phyloP scores from a whole-genome alignment of 2,329 filamentous ascomycete species.

The Metarhizium brunneum region DNA sequence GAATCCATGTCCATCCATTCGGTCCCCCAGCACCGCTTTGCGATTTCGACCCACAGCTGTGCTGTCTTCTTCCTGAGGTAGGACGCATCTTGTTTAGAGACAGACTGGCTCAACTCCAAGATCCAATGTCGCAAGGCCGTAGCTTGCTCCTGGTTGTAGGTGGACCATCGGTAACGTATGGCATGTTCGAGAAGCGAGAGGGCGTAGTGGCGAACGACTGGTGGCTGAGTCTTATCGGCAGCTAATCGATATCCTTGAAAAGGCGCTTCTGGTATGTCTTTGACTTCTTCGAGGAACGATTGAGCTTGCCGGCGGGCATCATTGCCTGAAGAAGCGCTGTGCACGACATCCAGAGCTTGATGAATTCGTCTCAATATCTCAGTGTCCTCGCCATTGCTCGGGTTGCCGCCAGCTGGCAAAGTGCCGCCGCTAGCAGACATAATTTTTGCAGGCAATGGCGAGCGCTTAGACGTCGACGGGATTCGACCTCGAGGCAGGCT shows the following conservation, averaged over 20 bases:
- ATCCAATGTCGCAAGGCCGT: conserved; percentile 65
- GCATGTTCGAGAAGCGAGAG: conserved; percentile 85
- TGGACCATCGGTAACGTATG: conserved; percentile 75
- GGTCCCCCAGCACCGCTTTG: conserved; percentile 84
- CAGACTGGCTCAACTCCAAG: conserved; percentile 63
- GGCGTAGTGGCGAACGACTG: conserved; percentile 86
- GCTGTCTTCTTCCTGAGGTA: conserved; percentile 92
- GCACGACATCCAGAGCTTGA: conserved; percentile 78
- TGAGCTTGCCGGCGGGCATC: conserved; percentile 75
- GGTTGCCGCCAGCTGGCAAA: conserved; percentile 20
- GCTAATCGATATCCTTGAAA: conserved; percentile 79
- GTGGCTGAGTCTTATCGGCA: conserved; percentile 61
- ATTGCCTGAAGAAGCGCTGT: conserved; percentile 73
- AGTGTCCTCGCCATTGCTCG: conserved; percentile 28
- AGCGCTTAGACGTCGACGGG: not conserved
- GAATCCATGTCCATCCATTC: conserved; percentile 95
- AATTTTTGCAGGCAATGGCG: conserved; percentile 5
- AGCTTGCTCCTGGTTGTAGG: conserved; percentile 61
- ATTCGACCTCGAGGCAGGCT: not conserved
- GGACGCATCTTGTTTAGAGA: conserved; percentile 62
- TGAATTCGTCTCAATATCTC: conserved; percentile 59
- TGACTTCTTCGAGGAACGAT: conserved; percentile 76
- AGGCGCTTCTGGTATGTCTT: conserved; percentile 68
- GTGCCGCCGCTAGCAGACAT: conserved; percentile 30
- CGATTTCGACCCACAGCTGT: conserved; percentile 88